phyloP scores from a whole-genome alignment of 2,329 filamentous ascomycete species.

The Calonectria pteridis region DNA sequence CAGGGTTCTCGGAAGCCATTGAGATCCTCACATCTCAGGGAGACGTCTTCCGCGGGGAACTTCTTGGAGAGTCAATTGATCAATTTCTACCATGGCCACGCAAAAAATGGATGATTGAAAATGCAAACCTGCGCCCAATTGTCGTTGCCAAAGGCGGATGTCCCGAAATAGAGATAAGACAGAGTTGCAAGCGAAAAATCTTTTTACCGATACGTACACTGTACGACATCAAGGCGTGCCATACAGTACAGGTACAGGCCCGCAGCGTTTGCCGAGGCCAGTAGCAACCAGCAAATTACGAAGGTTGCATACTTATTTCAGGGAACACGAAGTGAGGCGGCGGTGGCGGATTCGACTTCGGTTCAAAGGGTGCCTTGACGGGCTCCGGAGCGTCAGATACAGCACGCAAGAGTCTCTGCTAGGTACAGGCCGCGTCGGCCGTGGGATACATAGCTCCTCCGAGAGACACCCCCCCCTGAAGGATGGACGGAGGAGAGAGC shows the following conservation, averaged over 20 bases:
- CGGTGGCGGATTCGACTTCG: slow-evolving; percentile 44
- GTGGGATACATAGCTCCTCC: slow-evolving; percentile 12
- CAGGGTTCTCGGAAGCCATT: slow-evolving; percentile 33
- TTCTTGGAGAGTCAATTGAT: background rate
- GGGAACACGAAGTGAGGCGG: slow-evolving; percentile 38
- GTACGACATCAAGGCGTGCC: slow-evolving; percentile 30
- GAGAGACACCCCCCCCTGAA: slow-evolving; percentile 28
- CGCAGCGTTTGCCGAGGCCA: slow-evolving; percentile 33
- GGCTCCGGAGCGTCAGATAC: slow-evolving; percentile 20
- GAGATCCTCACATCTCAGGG: slow-evolving; percentile 25
- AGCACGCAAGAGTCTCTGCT: background rate
- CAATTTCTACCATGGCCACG: slow-evolving; percentile 5
- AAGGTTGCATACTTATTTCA: slow-evolving; percentile 26
- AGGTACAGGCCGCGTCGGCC: slow-evolving; percentile 13
- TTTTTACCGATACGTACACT: slow-evolving; percentile 33
- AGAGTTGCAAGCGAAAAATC: slow-evolving; percentile 29
- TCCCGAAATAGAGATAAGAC: slow-evolving; percentile 39
- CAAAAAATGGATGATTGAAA: slow-evolving; percentile 13
- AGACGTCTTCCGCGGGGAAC: background rate
- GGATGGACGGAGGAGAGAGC: slow-evolving; percentile 32
- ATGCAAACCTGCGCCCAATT: slow-evolving; percentile 3
- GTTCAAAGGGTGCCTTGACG: slow-evolving; percentile 41
- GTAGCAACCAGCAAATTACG: slow-evolving; percentile 31
- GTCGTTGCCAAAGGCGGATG: slow-evolving; percentile 26
- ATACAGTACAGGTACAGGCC: slow-evolving; percentile 35